Evolutionary conservation across 2,329 filamentous ascomycete species (phyloP).

Genomic region (Hypoxylon sp.): DNA sequence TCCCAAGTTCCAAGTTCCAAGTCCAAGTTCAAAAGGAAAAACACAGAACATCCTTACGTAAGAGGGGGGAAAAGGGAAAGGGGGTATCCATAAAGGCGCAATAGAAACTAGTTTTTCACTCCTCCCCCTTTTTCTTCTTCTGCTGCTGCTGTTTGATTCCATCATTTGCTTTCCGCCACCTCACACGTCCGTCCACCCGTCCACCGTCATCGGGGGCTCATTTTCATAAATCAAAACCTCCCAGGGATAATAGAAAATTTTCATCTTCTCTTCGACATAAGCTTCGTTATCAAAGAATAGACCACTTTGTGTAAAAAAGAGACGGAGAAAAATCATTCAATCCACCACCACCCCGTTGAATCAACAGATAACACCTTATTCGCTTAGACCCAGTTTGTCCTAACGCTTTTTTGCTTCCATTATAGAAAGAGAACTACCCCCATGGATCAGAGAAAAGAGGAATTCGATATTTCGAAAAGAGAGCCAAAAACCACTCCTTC

Average conservation of each 20-base stretch:
- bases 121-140: constrained; percentile 16
- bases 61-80: constrained; percentile 23
- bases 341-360: background rate
- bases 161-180: constrained; percentile 18
- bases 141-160: constrained; percentile 1
- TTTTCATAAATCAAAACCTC: constrained; percentile 17
- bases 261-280: constrained; percentile 15
- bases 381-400: background rate
- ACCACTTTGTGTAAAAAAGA: background rate
- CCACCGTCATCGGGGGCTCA: constrained; percentile 1
- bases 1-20: constrained; percentile 43
- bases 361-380: constrained; percentile 3
- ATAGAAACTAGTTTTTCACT: constrained; percentile 8
- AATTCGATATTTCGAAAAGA: constrained; percentile 18
- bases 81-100: constrained; percentile 45
- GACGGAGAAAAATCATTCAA: background rate
- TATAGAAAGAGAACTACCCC: background rate
- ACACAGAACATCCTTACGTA: background rate
- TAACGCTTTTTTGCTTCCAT: background rate
- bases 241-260: constrained; percentile 6
- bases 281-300: constrained; percentile 21
- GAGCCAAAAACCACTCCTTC: constrained; percentile 20
- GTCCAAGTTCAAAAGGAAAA: constrained; percentile 41
- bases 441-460: background rate
- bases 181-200: no score